Conservation (phyloP, 352 stramenopile genomes). For the Phytophthora sp. region DNA sequence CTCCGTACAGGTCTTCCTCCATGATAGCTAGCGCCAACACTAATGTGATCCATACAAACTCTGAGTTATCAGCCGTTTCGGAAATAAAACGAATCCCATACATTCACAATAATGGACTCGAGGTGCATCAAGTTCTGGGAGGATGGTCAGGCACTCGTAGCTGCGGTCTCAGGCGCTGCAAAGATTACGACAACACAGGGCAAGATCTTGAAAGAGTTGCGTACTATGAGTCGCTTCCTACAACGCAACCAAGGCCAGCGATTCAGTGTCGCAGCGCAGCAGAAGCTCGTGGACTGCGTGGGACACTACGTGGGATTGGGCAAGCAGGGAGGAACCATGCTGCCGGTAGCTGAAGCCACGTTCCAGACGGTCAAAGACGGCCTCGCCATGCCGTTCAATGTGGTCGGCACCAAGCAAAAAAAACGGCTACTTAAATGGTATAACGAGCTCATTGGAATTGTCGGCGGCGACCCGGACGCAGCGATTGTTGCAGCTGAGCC, state of each 20-base stretch:
- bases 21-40: constrained; percentile 1
- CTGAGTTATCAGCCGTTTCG: constrained; percentile 19
- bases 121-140: constrained; percentile 83
- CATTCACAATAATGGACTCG: constrained; percentile 52
- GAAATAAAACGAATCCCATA: constrained; percentile 19
- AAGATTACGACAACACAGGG: constrained; percentile 38
- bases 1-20: constrained; percentile 77
- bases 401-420: constrained; percentile 84
- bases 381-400: constrained; percentile 85
- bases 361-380: constrained; percentile 81
- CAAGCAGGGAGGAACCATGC: constrained; percentile 55
- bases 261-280: constrained; percentile 82
- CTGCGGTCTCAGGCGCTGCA: constrained; percentile 26
- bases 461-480: constrained; percentile 53
- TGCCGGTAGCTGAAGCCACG: constrained; percentile 57
- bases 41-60: constrained; percentile 22
- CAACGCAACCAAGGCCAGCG: constrained; percentile 80
- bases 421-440: constrained; percentile 86
- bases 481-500: constrained; percentile 12
- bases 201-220: constrained; percentile 78
- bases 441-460: constrained; percentile 76
- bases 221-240: constrained; percentile 77
- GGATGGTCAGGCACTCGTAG: constrained; percentile 66
- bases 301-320: constrained; percentile 68
- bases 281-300: constrained; percentile 78